phyloP scores from a whole-genome alignment of 345 rosid species.

The Dovyalis caffra region DNA sequence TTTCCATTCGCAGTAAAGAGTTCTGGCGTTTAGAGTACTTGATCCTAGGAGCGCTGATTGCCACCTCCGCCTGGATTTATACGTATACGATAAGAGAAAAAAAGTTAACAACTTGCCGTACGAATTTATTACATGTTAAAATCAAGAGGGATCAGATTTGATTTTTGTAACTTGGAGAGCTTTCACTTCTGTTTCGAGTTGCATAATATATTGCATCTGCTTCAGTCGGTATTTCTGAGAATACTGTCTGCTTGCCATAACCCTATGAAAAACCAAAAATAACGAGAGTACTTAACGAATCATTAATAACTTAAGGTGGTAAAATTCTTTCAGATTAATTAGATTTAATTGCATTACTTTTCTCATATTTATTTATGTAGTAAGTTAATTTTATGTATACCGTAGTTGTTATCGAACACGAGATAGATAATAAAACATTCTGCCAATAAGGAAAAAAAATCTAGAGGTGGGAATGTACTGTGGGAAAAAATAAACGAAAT shows the following conservation, averaged over 20 bases:
- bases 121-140: not conserved
- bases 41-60: slow-evolving; percentile 4
- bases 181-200: slow-evolving; percentile 25
- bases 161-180: slow-evolving; percentile 24
- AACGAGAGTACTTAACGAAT: not conserved
- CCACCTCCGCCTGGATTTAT: slow-evolving; percentile 23
- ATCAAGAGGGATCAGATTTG: not conserved
- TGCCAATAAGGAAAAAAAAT: too few species aligned
- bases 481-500: not conserved
- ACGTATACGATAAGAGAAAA: not conserved
- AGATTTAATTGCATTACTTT: not conserved
- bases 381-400: not conserved
- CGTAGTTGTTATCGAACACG: not conserved
- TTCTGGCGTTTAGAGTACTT: slow-evolving; percentile 2
- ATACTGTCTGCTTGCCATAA: slow-evolving; percentile 23
- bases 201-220: slow-evolving; percentile 15
- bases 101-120: not conserved
- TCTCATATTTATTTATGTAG: not conserved
- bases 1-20: slow-evolving; percentile 1
- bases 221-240: slow-evolving; percentile 23
- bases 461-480: too few species aligned
- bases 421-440: too few species aligned
- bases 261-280: not conserved
- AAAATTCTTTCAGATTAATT: not conserved
- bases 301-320: not conserved